A percentile compares a stretch with the other conserved stretches of the same genome.
phyloP scores from a whole-genome alignment of 768 basidiomycete species.

The Boletellus ananas region DNA sequence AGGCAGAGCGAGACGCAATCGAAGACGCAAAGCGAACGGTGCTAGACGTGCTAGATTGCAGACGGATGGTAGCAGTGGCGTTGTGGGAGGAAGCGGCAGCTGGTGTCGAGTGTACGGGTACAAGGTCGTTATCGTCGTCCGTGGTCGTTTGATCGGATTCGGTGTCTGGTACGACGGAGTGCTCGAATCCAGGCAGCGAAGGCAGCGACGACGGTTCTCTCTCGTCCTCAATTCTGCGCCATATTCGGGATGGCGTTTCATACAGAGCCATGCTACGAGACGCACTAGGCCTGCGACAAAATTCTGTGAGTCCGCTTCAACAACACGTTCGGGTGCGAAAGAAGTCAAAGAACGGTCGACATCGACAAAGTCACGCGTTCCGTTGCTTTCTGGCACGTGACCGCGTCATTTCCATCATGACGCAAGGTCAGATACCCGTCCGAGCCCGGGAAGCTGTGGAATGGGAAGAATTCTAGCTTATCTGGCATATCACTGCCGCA shows the following conservation, averaged over 20 bases:
- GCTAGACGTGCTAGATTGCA: conserved; percentile 51
- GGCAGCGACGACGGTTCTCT: conserved; percentile 80
- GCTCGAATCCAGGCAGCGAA: conserved; percentile 68
- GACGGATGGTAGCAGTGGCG: conserved; percentile 46
- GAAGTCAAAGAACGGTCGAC: too few relatives aligned
- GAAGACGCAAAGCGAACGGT: conserved; percentile 51
- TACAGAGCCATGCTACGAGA: conserved; percentile 42
- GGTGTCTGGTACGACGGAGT: conserved; percentile 45
- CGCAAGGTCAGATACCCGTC: too few relatives aligned
- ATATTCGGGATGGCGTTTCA: conserved; percentile 83
- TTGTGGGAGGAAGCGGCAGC: conserved; percentile 46
- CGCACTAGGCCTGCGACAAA: conserved; percentile 1
- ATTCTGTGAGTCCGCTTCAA: neutral
- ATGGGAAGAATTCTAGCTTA: too few relatives aligned
- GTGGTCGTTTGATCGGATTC: conserved; percentile 35
- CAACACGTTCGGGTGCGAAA: neutral
- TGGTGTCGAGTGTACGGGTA: conserved; percentile 69
- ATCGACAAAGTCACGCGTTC: conserved; percentile 14
- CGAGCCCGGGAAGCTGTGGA: too few relatives aligned
- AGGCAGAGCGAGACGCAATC: conserved; percentile 41
- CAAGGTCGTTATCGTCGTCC: conserved; percentile 41
- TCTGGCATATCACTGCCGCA: too few relatives aligned
- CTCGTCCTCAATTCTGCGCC: conserved; percentile 79
- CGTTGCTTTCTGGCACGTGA: conserved; percentile 22
- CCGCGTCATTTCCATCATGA: conserved; percentile 19